Evolutionary conservation across 2,329 filamentous ascomycete genomes (phyloP), one percentile per base, ranked within the genome.

Genomic region (Thielaviopsis punctulata): DNA sequence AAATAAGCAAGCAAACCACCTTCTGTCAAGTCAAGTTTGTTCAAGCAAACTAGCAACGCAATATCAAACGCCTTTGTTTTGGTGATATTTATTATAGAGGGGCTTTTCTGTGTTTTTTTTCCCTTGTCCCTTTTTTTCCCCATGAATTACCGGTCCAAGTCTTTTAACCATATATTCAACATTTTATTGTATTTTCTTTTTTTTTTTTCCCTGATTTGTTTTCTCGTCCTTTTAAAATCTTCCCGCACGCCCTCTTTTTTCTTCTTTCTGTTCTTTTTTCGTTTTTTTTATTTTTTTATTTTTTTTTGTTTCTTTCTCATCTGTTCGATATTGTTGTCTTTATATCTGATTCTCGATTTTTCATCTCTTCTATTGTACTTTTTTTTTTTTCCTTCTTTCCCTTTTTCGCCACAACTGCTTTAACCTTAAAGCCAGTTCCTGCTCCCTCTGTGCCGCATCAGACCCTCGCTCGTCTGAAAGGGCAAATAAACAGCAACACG

Each of bases 181-280:
- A 57, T 68, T 66, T 13, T 65, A 67, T 9, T 62, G 61, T 55
- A 71, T 70, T 61, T 69, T 72, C 12, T 22, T 36, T 3, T 36
- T 36, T 36, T 36, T 36, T 3, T n/a, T 36, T n/a, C 7, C 19
- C n/a, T n/a, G n/a, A n/a, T n/a, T n/a, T n/a, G n/a, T 13, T n/a
- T 21, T 22, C 22, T 45, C 15, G 41, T 18, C 19, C 41, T 22
- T 19, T 44, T 33, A 33, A 36, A 36, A n/a, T 36, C 30, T 36
- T 36, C 4, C 13, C n/a, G 9, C n/a, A 15, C 13, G 30, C 30
- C 30, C 30, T 36, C 12, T 27, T 27, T 27, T 6, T 27, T 27
- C 10, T 10, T 27, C 10, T 27, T 27, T 27, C 25, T 27, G 5
- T 5, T 5, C 25, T 27, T 27, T 27, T 27, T 6, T 27, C 10